phyloP scores from a whole-genome alignment of 2,329 filamentous ascomycete genomes.

The Didymella sp. region DNA sequence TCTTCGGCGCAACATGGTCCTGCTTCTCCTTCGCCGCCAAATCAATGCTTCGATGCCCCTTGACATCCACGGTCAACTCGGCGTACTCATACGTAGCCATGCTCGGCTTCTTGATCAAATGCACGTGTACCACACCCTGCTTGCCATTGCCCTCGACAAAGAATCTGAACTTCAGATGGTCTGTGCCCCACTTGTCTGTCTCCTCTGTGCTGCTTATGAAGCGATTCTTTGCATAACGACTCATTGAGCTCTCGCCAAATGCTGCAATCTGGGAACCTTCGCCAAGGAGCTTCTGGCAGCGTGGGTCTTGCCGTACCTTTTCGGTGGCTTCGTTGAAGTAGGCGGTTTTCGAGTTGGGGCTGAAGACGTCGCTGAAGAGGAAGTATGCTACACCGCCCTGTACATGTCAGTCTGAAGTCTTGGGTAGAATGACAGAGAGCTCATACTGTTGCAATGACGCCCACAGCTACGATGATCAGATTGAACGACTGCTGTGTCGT shows the following conservation, averaged over 20 bases:
- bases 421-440: slow-evolving; percentile 26
- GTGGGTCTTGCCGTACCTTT: slow-evolving; percentile 74
- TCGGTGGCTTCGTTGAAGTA: slow-evolving; percentile 89
- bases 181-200: slow-evolving; percentile 75
- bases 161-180: slow-evolving; percentile 86
- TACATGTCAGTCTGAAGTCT: neutral
- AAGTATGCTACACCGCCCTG: slow-evolving; percentile 72
- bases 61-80: slow-evolving; percentile 80
- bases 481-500: slow-evolving; percentile 93
- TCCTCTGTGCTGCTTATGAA: slow-evolving; percentile 68
- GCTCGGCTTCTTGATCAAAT: slow-evolving; percentile 74
- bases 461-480: slow-evolving; percentile 76
- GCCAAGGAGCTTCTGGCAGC: slow-evolving; percentile 77
- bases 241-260: slow-evolving; percentile 80
- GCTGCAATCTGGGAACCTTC: slow-evolving; percentile 76
- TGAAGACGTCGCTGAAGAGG: slow-evolving; percentile 49
- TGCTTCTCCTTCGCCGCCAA: neutral
- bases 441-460: slow-evolving; percentile 75
- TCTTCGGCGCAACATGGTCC: slow-evolving; percentile 48
- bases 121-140: slow-evolving; percentile 75
- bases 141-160: slow-evolving; percentile 78
- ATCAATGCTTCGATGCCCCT: slow-evolving; percentile 59
- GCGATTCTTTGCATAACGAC: slow-evolving; percentile 76
- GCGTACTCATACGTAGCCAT: slow-evolving; percentile 77
- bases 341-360: slow-evolving; percentile 77